Conservation (phyloP, 495 filamentous ascomycete genomes). For the Pseudomonodictys pantanalensis region DNA sequence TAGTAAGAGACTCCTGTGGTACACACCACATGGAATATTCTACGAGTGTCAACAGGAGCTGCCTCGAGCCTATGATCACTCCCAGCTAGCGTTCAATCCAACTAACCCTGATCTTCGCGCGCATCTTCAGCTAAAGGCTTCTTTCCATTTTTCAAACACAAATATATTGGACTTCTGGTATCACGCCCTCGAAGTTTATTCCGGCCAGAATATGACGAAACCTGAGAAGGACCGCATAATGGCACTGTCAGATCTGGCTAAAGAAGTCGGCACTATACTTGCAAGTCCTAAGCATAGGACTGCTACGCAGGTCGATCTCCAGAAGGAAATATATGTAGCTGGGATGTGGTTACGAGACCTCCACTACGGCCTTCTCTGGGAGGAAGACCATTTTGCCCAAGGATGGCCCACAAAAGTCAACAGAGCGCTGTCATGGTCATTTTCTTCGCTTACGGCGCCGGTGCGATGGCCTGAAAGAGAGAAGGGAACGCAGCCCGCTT, state of each 20-base stretch:
- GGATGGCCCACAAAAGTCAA: neutral
- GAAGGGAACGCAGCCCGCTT: neutral
- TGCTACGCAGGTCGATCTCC: neutral
- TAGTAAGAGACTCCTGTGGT: conserved; percentile 2
- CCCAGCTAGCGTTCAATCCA: neutral
- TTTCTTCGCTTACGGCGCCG: neutral
- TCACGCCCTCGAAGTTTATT: conserved; percentile 6
- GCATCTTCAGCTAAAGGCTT: neutral
- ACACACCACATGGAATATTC: conserved; percentile 2
- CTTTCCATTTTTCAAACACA: neutral
- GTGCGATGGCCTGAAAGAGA: neutral
- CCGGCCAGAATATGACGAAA: neutral
- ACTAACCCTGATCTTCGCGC: neutral
- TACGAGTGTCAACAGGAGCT: conserved; percentile 11
- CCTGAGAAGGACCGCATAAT: conserved; percentile 1
- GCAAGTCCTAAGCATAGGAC: neutral
- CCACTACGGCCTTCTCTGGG: conserved; percentile 4
- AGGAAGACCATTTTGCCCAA: conserved; percentile 1
- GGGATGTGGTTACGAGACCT: conserved; percentile 3
- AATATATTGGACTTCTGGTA: conserved; percentile 9
- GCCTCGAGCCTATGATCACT: conserved; percentile 1
- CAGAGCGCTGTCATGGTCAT: neutral
- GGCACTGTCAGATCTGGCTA: conserved; percentile 2
- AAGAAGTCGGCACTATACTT: conserved; percentile 2
- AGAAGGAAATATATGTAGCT: neutral